phyloP scores from a whole-genome alignment of 352 stramenopile genomes.

The Phytophthora agathidicida region DNA sequence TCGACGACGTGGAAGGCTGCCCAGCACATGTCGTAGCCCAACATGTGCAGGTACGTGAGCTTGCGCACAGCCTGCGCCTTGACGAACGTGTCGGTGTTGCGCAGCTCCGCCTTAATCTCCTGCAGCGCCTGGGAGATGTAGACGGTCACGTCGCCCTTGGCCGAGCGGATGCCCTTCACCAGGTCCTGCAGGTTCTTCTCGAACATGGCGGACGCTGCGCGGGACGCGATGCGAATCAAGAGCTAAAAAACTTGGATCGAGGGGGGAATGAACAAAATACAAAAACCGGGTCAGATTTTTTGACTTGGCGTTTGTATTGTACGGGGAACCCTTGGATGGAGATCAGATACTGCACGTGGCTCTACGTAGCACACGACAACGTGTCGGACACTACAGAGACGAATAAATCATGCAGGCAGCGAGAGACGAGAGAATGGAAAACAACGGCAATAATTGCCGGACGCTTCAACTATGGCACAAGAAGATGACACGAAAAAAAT shows the following conservation, averaged over 20 bases:
- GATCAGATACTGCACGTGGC: constrained; percentile 1
- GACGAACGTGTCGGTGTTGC: constrained; percentile 95
- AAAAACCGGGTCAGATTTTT: constrained; percentile 19
- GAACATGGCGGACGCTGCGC: constrained; percentile 86
- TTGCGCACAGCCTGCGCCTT: constrained; percentile 98
- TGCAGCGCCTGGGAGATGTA: constrained; percentile 98
- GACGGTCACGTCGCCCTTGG: constrained; percentile 95
- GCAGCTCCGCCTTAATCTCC: constrained; percentile 98
- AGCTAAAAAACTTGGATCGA: constrained; percentile 31
- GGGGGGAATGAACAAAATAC: constrained; percentile 15
- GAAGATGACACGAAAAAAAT: constrained; percentile 1
- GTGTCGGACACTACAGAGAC: background rate
- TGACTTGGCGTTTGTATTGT: constrained; percentile 24
- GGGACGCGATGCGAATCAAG: constrained; percentile 31
- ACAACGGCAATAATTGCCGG: background rate
- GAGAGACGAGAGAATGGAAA: background rate
- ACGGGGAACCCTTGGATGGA: constrained; percentile 32
- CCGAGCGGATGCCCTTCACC: constrained; percentile 98
- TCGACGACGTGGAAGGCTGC: constrained; percentile 98
- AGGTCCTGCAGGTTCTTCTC: constrained; percentile 99
- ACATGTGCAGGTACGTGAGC: constrained; percentile 97
- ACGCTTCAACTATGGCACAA: background rate
- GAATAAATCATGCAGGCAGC: background rate
- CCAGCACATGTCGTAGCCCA: constrained; percentile 99
- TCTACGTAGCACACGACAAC: background rate